Evolutionary conservation across 768 basidiomycete species (phyloP), one percentile per base, ranked within the genome.

Genomic region (Dentipellis sp.): DNA sequence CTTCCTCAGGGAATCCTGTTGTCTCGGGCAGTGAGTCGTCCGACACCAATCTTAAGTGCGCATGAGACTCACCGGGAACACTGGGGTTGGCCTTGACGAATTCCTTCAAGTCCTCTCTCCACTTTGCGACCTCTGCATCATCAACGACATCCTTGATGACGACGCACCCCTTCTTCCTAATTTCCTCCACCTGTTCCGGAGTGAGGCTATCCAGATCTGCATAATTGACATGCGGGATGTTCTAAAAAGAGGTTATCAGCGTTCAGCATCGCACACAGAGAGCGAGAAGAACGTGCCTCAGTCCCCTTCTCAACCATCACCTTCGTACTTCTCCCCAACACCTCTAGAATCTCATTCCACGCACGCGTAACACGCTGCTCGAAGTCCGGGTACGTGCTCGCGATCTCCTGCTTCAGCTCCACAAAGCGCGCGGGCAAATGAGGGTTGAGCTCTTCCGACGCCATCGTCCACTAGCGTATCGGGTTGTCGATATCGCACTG

Each of bases 91-190:
- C 71, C 53, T 74, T 75, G 39, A 84, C 70, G 59, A 83, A 86
- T 29, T 79, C 74, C 21, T 76, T 74, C 39, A 88, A 67, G 8
- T 73, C 72, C 11, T 72, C 68, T 65, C 80, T 83, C 86, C 86
- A 88, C 29, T 65, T 65, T 10, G 74, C 62, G 0, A 83, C 86
- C 48, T 82, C 76, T 14, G 69, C 69, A 54, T 79, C 75, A 36
- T 80, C 74, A 3, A 87, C 82, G 8, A 88, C 76, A 59, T 80
- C 75, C 34, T 70, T 75, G 56, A 88, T 81, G 34, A 88, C 77
- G 36, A 88, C 75, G 17, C 76, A 76, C 16, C 86, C 85, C 56
- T 72, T 73, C 46, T 75, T 69, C 63, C 72, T 80, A 59, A 88
- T 79, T 52, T 65, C 71, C 2, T 74, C 73, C 7, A 84, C 57